Percentiles rank a stretch among this genome's conserved stretches.
Evolutionary conservation across 2,329 filamentous ascomycete species (phyloP).

Genomic region (Nemania sp.): DNA sequence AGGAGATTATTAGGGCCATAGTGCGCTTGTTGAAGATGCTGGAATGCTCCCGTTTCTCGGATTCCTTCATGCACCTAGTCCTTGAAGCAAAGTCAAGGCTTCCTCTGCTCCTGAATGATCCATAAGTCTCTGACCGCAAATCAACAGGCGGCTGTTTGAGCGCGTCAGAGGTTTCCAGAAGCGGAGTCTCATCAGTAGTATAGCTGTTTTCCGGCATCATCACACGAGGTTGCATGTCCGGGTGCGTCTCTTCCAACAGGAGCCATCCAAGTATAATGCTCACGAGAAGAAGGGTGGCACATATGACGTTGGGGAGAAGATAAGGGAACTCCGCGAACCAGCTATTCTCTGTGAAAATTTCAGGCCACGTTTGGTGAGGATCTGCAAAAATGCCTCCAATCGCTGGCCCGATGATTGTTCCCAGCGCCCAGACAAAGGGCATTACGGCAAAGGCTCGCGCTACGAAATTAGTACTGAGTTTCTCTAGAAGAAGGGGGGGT

Average conservation of each 20-base stretch:
- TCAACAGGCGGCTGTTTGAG: slow-evolving; percentile 79
- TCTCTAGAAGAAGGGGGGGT: background rate
- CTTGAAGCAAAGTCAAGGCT: slow-evolving; percentile 63
- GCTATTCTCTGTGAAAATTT: slow-evolving; percentile 72
- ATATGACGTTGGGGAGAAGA: slow-evolving; percentile 88
- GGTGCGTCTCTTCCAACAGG: slow-evolving; percentile 88
- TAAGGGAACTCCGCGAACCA: slow-evolving; percentile 86
- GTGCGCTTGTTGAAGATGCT: slow-evolving; percentile 71
- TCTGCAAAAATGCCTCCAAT: slow-evolving; percentile 90
- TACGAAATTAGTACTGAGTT: slow-evolving; percentile 52
- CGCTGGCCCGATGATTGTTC: slow-evolving; percentile 88
- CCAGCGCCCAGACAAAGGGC: slow-evolving; percentile 94
- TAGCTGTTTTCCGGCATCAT: slow-evolving; percentile 62
- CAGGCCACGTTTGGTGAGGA: slow-evolving; percentile 79
- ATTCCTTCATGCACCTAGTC: slow-evolving; percentile 43
- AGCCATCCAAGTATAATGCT: slow-evolving; percentile 86
- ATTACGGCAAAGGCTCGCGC: slow-evolving; percentile 89
- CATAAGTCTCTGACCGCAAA: slow-evolving; percentile 81
- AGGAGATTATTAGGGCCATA: slow-evolving; percentile 79
- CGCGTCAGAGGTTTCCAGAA: slow-evolving; percentile 80
- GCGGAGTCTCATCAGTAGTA: slow-evolving; percentile 75
- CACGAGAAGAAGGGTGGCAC: slow-evolving; percentile 78
- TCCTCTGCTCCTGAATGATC: slow-evolving; percentile 68
- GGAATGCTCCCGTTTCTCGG: slow-evolving; percentile 53
- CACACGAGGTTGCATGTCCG: slow-evolving; percentile 75